These are phyloP conservation scores for Lentinula detonsa DNA, from an alignment of 768 basidiomycete species.

Conservation along the genomic window DNA sequence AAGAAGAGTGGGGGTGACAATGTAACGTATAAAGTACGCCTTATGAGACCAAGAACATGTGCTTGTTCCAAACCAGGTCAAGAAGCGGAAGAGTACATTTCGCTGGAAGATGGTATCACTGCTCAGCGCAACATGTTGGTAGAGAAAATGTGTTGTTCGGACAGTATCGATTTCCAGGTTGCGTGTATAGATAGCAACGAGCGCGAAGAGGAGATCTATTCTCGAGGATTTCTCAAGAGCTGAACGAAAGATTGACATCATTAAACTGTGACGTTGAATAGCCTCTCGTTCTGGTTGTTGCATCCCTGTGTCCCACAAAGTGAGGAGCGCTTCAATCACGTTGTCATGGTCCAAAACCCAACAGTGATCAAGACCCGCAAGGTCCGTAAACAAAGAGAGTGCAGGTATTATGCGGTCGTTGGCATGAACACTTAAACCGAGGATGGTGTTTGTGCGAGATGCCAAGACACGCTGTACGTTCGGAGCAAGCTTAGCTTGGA, in stretches of 20 bases:
- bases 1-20: constrained; percentile 83
- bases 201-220: constrained; percentile 84
- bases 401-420: constrained; percentile 62
- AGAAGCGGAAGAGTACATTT: constrained; percentile 80
- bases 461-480: constrained; percentile 64
- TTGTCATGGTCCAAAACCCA: constrained; percentile 70
- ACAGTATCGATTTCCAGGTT: constrained; percentile 79
- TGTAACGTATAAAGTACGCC: constrained; percentile 68
- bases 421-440: constrained; percentile 43
- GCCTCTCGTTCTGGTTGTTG: constrained; percentile 43
- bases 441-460: constrained; percentile 49
- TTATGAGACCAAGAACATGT: constrained; percentile 70
- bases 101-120: constrained; percentile 65
- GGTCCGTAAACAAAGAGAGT: constrained; percentile 71
- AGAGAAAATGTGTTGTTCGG: constrained; percentile 77
- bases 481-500: constrained; percentile 75
- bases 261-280: constrained; percentile 54
- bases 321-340: constrained; percentile 66
- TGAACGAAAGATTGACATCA: constrained; percentile 74
- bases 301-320: constrained; percentile 62
- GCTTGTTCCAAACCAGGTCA: constrained; percentile 73
- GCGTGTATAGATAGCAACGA: constrained; percentile 76
- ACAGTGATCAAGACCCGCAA: constrained; percentile 54
- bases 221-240: constrained; percentile 66
- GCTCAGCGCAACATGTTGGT: constrained; percentile 74